These are phyloP conservation scores for Talaromyces proteolyticus DNA, from an alignment of 495 filamentous ascomycete species.

Conservation along the genomic window DNA sequence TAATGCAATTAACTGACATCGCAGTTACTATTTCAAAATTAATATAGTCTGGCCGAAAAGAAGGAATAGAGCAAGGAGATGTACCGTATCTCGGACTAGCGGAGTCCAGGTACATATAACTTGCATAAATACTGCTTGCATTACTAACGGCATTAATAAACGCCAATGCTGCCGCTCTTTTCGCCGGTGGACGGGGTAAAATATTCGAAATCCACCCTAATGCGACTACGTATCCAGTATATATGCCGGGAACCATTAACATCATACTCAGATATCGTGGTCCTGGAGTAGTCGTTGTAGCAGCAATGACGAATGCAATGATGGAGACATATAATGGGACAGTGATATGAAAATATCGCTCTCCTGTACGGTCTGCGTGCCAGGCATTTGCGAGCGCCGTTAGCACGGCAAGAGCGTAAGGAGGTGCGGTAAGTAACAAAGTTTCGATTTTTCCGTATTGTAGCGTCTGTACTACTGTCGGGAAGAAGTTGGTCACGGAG, in stretches of 20 bases:
- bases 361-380: constrained; percentile 68
- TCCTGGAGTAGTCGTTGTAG: constrained; percentile 50
- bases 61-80: too few species aligned
- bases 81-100: too few species aligned
- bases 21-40: too few species aligned
- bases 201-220: constrained; percentile 77
- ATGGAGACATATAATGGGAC: constrained; percentile 61
- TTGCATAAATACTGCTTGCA: constrained; percentile 61
- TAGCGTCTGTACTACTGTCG: too few species aligned
- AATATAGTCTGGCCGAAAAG: too few species aligned
- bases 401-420: constrained; percentile 62
- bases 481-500: constrained; percentile 76
- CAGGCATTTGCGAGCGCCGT: constrained; percentile 62
- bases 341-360: constrained; percentile 67
- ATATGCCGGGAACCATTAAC: constrained; percentile 59
- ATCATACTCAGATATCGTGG: constrained; percentile 78
- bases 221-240: constrained; percentile 63
- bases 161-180: constrained; percentile 75
- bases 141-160: constrained; percentile 80
- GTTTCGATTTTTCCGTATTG: constrained; percentile 56
- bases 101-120: constrained; percentile 79
- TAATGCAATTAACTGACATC: too few species aligned
- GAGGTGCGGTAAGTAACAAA: constrained; percentile 66
- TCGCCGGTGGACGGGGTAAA: constrained; percentile 75
- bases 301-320: constrained; percentile 39